Evolutionary conservation across 345 rosid genomes (phyloP).

Genomic region (Atalantia buxifolia): DNA sequence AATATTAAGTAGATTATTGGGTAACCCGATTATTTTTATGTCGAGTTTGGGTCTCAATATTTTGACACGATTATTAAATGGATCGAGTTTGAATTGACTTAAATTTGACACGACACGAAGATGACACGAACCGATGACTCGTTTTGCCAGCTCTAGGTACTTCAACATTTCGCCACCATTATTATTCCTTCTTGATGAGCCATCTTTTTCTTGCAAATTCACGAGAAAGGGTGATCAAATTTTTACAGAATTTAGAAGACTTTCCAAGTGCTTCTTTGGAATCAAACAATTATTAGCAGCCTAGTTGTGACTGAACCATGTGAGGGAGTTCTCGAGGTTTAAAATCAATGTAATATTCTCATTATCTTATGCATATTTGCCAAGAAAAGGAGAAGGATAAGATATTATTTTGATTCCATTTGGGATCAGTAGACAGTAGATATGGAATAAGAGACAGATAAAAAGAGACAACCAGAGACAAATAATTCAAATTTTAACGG

Average conservation of each 20-base stretch:
- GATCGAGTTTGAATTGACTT: no score
- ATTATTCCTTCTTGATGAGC: slow-evolving; percentile 1
- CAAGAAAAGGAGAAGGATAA: not conserved
- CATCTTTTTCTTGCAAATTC: not conserved
- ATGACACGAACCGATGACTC: no score
- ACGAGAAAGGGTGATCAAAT: not conserved
- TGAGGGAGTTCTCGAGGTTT: not conserved
- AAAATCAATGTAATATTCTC: not conserved
- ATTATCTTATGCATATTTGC: not conserved
- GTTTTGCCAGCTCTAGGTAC: not conserved
- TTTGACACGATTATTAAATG: no score
- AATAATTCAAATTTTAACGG: not conserved
- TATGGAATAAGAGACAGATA: not conserved
- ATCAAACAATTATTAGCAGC: not conserved
- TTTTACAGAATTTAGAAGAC: not conserved
- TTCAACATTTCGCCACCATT: not conserved
- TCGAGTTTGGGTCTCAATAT: no score
- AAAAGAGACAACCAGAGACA: not conserved
- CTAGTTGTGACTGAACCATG: not conserved
- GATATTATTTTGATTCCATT: not conserved
- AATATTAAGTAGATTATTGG: no score
- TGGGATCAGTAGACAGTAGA: not conserved
- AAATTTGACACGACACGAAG: no score
- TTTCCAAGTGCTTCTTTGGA: not conserved
- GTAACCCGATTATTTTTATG: no score